A percentile compares a stretch with the other conserved stretches of the same genome.
Conservation (phyloP, 2,329 filamentous ascomycete species). For the Colletotrichum orbiculare region DNA sequence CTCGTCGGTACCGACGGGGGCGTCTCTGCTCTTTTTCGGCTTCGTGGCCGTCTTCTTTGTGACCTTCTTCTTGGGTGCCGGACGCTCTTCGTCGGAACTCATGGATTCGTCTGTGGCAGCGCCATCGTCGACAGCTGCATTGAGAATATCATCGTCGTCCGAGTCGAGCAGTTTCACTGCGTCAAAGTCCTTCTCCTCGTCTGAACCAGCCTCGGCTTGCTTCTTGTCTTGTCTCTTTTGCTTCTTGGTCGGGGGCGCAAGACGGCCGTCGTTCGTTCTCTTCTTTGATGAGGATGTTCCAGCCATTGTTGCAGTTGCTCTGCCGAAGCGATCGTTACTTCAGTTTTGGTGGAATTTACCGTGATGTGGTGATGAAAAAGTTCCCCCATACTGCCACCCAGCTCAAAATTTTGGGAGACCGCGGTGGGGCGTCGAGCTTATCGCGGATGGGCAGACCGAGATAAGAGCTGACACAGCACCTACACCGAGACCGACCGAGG, state of each 20-base stretch:
- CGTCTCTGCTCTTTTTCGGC: constrained; percentile 37
- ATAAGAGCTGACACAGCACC: not conserved
- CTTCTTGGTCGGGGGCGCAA: constrained; percentile 61
- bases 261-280: constrained; percentile 46
- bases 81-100: constrained; percentile 48
- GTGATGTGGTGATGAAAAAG: constrained; percentile 8
- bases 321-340: not conserved
- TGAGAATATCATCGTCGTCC: constrained; percentile 67
- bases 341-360: not conserved
- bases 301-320: constrained; percentile 40
- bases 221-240: constrained; percentile 58
- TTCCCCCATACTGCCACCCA: not conserved
- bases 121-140: constrained; percentile 62
- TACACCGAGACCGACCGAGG: not conserved
- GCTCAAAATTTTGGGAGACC: constrained; percentile 33
- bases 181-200: constrained; percentile 56
- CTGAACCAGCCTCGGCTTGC: constrained; percentile 64
- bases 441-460: constrained; percentile 7
- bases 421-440: constrained; percentile 18
- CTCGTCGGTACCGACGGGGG: constrained; percentile 40
- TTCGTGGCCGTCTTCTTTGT: constrained; percentile 38
- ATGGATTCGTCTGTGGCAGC: constrained; percentile 51
- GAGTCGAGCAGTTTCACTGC: constrained; percentile 67
- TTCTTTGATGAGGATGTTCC: constrained; percentile 45
- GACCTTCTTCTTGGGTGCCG: constrained; percentile 44